phyloP scores from a whole-genome alignment of 2,329 filamentous ascomycete species.

The Xylariaceae sp. region DNA sequence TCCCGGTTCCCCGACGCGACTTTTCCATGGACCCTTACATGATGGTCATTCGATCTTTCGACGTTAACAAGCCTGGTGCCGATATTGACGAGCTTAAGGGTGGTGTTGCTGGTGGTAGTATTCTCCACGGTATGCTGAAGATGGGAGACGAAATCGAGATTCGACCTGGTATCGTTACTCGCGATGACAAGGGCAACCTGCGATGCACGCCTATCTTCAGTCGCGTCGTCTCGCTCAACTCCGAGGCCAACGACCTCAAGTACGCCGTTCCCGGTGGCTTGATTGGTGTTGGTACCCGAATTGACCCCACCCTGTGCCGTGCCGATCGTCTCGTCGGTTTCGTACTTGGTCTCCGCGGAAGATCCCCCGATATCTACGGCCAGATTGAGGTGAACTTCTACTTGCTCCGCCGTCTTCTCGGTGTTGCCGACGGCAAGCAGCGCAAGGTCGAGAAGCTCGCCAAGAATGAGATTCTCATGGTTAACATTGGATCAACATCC shows the following conservation, averaged over 20 bases:
- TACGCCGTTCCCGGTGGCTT: constrained; percentile 96
- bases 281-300: constrained; percentile 95
- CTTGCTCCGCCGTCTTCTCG: constrained; percentile 84
- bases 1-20: constrained; percentile 85
- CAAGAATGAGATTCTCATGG: constrained; percentile 99
- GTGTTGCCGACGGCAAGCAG: constrained; percentile 98
- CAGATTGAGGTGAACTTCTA: constrained; percentile 99
- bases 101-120: constrained; percentile 95
- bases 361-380: constrained; percentile 92
- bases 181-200: constrained; percentile 87
- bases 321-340: constrained; percentile 98
- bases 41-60: constrained; percentile 98
- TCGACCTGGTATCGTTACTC: constrained; percentile 93
- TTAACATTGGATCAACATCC: constrained; percentile 97
- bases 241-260: constrained; percentile 96
- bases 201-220: constrained; percentile 98
- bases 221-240: constrained; percentile 89
- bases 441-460: constrained; percentile 97
- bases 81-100: constrained; percentile 98
- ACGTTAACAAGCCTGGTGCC: constrained; percentile 99
- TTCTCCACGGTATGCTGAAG: constrained; percentile 94
- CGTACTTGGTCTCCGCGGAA: constrained; percentile 90
- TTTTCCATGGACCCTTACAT: constrained; percentile 92
- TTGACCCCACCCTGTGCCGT: constrained; percentile 96
- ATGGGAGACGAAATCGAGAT: constrained; percentile 98